A percentile compares a stretch with the other conserved stretches of the same genome.
phyloP scores from a whole-genome alignment of 2,329 filamentous ascomycete genomes.

The Claviceps arundinis region DNA sequence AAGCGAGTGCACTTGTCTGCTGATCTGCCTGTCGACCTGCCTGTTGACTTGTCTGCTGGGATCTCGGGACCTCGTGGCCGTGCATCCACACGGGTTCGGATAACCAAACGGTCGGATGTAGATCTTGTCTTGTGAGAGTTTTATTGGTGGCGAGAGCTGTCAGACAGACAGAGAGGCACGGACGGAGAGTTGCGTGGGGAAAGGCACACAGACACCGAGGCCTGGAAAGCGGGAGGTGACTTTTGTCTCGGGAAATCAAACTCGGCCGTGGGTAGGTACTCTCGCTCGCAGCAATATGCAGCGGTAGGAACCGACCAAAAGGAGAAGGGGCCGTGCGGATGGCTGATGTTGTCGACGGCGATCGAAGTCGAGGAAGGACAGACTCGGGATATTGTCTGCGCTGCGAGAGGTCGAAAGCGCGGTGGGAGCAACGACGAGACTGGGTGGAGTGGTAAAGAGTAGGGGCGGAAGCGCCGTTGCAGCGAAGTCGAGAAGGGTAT shows the following conservation, averaged over 20 bases:
- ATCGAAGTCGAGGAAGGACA: not conserved
- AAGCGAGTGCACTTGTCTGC: not conserved
- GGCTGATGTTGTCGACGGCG: not conserved
- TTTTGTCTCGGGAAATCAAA: not conserved
- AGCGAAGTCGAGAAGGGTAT: conserved; percentile 1
- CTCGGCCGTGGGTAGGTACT: not conserved
- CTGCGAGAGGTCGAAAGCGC: not conserved
- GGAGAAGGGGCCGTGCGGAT: not conserved
- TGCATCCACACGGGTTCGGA: conserved; percentile 3
- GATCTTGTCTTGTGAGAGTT: not conserved
- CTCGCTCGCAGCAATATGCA: not conserved
- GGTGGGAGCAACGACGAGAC: conserved; percentile 2
- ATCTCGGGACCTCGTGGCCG: not conserved
- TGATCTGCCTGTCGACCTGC: no score
- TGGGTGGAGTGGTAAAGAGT: not conserved
- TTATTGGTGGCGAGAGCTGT: not conserved
- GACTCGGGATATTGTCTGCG: not conserved
- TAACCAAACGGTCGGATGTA: not conserved
- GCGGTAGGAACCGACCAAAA: not conserved
- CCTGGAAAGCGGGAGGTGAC: not conserved
- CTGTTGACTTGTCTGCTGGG: not conserved
- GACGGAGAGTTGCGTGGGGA: not conserved
- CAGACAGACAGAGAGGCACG: not conserved
- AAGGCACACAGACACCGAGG: conserved; percentile 1
- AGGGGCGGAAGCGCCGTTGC: not conserved